phyloP scores from a whole-genome alignment of 257 asterid species.

The Primulina eburnea region DNA sequence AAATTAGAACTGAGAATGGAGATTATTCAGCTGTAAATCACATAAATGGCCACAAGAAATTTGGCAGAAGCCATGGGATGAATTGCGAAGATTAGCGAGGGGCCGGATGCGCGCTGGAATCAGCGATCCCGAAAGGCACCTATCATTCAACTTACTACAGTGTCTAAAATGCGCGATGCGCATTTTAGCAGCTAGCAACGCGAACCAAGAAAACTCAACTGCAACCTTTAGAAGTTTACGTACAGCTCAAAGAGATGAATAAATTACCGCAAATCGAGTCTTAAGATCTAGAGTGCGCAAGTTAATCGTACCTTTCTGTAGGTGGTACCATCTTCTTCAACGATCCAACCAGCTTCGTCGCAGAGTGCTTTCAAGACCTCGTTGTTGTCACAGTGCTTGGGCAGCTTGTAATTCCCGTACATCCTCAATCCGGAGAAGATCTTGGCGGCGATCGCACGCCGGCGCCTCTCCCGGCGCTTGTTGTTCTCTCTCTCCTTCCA shows the following conservation, averaged over 20 bases:
- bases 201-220: neutral
- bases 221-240: slow-evolving; percentile 17
- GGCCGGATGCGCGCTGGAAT: slow-evolving; percentile 31
- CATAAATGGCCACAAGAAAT: slow-evolving; percentile 7
- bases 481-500: slow-evolving; percentile 98
- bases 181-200: slow-evolving; percentile 30
- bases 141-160: slow-evolving; percentile 30
- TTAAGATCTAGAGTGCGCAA: slow-evolving; percentile 24
- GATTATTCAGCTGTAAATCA: neutral
- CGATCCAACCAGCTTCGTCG: slow-evolving; percentile 94
- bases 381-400: slow-evolving; percentile 94
- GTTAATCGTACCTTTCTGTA: slow-evolving; percentile 62
- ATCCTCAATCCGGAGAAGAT: slow-evolving; percentile 84
- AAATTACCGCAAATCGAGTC: slow-evolving; percentile 14
- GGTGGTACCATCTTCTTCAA: slow-evolving; percentile 89
- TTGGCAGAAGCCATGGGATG: neutral
- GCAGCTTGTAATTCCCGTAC: slow-evolving; percentile 90
- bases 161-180: slow-evolving; percentile 32
- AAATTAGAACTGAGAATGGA: neutral
- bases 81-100: slow-evolving; percentile 1
- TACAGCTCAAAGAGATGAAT: slow-evolving; percentile 3
- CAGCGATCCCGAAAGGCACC: slow-evolving; percentile 20
- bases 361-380: slow-evolving; percentile 93
- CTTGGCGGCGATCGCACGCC: slow-evolving; percentile 96
- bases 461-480: slow-evolving; percentile 91